Evolutionary conservation across 2,329 filamentous ascomycete species (phyloP), one percentile per base, ranked within the genome.

Genomic region (Thermoascus crustaceus): DNA sequence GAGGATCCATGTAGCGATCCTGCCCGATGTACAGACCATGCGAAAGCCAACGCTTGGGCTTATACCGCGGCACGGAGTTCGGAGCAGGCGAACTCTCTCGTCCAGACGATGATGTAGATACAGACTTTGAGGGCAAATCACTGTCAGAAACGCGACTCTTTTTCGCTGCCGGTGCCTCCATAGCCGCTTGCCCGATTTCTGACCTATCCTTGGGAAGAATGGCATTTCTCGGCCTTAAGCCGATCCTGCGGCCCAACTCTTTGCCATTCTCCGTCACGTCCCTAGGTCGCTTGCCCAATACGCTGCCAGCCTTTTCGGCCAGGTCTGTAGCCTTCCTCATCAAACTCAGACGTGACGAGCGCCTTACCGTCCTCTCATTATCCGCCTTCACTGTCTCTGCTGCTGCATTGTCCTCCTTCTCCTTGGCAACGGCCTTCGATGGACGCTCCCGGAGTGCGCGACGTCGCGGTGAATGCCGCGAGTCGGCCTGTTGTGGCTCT

Each of bases 21-120:
- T 95, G 89, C 18, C 91, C 91, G 1, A 85, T 80, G 53, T 93
- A 96, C 9, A 96, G 69, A 7, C 89, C 91, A 56, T 87, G 84
- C 34, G 72, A 69, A 35, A 93, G 68, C 75, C 84, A 96, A 46
- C 78, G 79, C 67, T 94, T 94, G 34, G 69, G 63, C 58, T 48
- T 72, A 49, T 42, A 54, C 38, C 36, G 49, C 18, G 34, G 53
- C 33, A 44, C 40, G 23, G 46, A 30, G 31, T 49, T 46, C 4
- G 48, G 37, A 17, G 50, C 40, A 3, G 35, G 36, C 8, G 35
- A 19, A 8, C 44, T 36, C 32, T 53, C 47, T 13, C 44, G 30
- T 4, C 38, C 40, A 13, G 40, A 17, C 3, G 44, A 37, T 11
- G 49, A 43, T 18, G 47, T 40, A 14, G 44, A 22, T 31, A 50